Evolutionary conservation across 2,329 filamentous ascomycete genomes (phyloP).

Genomic region (Bipolaris bicolor): DNA sequence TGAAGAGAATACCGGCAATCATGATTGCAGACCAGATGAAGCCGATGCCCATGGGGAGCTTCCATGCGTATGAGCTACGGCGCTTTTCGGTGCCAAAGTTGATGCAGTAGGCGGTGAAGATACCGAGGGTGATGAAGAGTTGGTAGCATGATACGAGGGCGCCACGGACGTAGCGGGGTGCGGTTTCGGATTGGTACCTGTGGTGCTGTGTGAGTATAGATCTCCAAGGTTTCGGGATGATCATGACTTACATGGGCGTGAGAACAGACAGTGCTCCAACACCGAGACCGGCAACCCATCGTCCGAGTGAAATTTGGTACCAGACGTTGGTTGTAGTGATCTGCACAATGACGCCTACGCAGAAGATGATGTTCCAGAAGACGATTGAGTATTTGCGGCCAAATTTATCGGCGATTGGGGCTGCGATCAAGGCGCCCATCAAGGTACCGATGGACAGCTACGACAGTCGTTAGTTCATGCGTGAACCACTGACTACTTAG

Average conservation of each 20-base stretch:
- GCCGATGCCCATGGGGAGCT: conserved; percentile 66
- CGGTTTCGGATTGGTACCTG: conserved; percentile 68
- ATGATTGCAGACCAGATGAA: conserved; percentile 64
- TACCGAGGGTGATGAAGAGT: conserved; percentile 72
- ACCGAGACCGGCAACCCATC: conserved; percentile 69
- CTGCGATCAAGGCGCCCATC: conserved; percentile 67
- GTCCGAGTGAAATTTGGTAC: conserved; percentile 69
- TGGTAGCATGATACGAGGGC: conserved; percentile 69
- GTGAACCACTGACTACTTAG: background rate
- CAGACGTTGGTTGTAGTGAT: conserved; percentile 63
- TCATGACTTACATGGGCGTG: conserved; percentile 50
- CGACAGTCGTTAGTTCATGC: background rate
- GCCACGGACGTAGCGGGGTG: conserved; percentile 68
- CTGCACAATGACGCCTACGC: conserved; percentile 69
- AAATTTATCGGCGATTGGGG: conserved; percentile 66
- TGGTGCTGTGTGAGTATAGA: too few relatives aligned
- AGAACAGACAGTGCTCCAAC: conserved; percentile 69
- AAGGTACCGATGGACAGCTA: conserved; percentile 74
- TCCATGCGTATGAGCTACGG: conserved; percentile 62
- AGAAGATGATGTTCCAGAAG: conserved; percentile 67
- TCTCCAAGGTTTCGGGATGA: too few relatives aligned
- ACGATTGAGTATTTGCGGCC: conserved; percentile 69
- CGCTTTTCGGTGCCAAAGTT: conserved; percentile 66
- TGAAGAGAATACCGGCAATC: conserved; percentile 59
- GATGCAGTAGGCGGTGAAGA: conserved; percentile 59